Evolutionary conservation across 2,329 filamentous ascomycete genomes (phyloP).

Genomic region (Lachnellula suecica): DNA sequence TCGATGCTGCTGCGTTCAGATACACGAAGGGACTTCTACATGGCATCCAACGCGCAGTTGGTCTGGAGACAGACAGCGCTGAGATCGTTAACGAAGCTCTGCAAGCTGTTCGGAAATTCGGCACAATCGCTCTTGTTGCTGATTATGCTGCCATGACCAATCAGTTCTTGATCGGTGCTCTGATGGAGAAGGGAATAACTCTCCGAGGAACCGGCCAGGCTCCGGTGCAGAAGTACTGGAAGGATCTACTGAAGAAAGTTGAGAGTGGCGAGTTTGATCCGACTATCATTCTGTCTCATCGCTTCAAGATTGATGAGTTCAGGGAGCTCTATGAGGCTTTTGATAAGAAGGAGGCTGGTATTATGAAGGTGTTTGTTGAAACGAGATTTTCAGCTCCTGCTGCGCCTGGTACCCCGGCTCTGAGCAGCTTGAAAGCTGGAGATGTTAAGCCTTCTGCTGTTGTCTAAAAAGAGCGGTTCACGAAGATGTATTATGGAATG

Average conservation of each 20-base stretch:
- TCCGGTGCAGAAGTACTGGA: constrained; percentile 76
- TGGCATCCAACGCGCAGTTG: constrained; percentile 52
- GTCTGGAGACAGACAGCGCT: constrained; percentile 62
- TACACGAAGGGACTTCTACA: constrained; percentile 60
- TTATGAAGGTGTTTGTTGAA: constrained; percentile 78
- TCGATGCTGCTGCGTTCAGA: constrained; percentile 64
- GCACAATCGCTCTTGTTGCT: constrained; percentile 60
- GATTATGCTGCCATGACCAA: constrained; percentile 47
- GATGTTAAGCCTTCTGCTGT: constrained; percentile 14
- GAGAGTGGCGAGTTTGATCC: constrained; percentile 70
- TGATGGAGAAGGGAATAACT: constrained; percentile 65
- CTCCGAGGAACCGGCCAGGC: constrained; percentile 65
- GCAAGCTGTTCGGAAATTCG: constrained; percentile 49
- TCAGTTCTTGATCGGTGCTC: constrained; percentile 63
- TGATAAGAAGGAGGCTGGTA: constrained; percentile 59
- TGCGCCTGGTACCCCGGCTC: constrained; percentile 45
- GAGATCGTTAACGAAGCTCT: constrained; percentile 59
- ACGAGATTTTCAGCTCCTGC: constrained; percentile 55
- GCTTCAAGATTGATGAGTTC: constrained; percentile 72
- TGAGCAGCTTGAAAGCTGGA: constrained; percentile 41
- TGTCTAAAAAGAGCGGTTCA: not conserved
- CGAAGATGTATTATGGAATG: not conserved
- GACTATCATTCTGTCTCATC: constrained; percentile 77
- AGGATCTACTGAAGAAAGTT: constrained; percentile 67
- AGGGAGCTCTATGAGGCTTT: constrained; percentile 64